A percentile compares a stretch with the other conserved stretches of the same genome.
Conservation (phyloP, 352 stramenopile genomes). For the Pelagophyceae sp. region DNA sequence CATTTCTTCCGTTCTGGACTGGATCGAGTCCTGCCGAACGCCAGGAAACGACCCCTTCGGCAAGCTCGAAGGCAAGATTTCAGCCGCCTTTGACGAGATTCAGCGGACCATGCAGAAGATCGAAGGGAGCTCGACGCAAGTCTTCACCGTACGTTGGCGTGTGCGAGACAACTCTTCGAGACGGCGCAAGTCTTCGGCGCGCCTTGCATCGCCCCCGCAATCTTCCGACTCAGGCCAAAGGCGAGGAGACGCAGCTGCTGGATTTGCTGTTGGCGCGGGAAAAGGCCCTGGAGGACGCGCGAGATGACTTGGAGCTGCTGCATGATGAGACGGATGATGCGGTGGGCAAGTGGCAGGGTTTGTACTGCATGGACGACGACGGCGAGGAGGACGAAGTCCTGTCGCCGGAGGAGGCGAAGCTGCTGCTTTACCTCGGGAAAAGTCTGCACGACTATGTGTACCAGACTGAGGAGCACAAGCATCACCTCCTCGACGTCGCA, state of each 20-base stretch:
- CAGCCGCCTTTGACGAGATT: background rate
- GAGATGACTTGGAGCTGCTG: background rate
- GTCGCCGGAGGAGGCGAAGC: background rate
- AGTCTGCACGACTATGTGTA: background rate
- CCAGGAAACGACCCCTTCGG: background rate
- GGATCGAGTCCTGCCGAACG: background rate
- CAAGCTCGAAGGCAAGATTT: background rate
- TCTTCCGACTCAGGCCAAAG: background rate
- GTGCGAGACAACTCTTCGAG: no score
- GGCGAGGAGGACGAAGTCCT: background rate
- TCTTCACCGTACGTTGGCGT: no score
- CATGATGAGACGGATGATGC: constrained; percentile 7
- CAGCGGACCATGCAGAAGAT: background rate
- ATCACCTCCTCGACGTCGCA: background rate
- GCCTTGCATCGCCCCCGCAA: no score
- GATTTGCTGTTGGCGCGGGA: background rate
- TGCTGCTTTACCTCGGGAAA: background rate
- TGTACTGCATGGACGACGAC: background rate
- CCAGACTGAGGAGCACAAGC: background rate
- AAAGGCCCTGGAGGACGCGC: background rate
- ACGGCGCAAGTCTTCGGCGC: no score
- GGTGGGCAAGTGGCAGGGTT: background rate
- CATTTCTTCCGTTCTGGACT: background rate
- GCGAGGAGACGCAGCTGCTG: background rate
- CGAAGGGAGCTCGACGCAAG: constrained; percentile 6